A percentile compares a stretch with the other conserved stretches of the same genome.
Evolutionary conservation across 2,329 filamentous ascomycete genomes (phyloP).

Genomic region (Fusarium begoniae): DNA sequence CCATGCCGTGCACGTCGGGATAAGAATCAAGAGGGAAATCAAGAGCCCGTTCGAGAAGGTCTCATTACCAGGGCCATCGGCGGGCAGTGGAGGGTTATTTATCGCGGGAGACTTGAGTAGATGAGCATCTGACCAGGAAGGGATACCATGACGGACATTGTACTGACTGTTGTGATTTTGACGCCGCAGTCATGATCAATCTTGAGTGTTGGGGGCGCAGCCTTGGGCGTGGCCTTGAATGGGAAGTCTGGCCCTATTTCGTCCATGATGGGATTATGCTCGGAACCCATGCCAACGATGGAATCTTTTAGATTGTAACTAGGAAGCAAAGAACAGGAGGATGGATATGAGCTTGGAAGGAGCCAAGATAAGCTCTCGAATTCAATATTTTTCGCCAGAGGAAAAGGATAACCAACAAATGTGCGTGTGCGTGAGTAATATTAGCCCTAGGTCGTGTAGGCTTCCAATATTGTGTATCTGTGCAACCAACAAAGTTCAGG

Average conservation of each 20-base stretch:
- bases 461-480: no score
- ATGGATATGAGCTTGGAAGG: background rate
- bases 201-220: background rate
- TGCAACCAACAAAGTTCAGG: no score
- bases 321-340: background rate
- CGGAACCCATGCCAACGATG: background rate
- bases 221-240: background rate
- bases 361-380: background rate
- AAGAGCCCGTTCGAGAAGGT: constrained; percentile 8
- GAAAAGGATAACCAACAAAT: no score
- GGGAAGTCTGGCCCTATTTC: constrained; percentile 5
- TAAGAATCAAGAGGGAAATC: constrained; percentile 1
- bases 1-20: constrained; percentile 59
- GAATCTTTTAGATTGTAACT: background rate
- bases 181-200: constrained; percentile 12
- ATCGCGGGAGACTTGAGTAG: background rate
- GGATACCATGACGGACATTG: background rate
- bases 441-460: no score
- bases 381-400: no score
- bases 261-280: background rate
- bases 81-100: background rate
- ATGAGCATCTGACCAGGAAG: background rate
- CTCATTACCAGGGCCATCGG: constrained; percentile 9
- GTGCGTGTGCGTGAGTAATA: no score
- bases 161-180: constrained; percentile 5